Evolutionary conservation across 2,329 filamentous ascomycete species (phyloP).

Genomic region (Incumbomyces lentus): DNA sequence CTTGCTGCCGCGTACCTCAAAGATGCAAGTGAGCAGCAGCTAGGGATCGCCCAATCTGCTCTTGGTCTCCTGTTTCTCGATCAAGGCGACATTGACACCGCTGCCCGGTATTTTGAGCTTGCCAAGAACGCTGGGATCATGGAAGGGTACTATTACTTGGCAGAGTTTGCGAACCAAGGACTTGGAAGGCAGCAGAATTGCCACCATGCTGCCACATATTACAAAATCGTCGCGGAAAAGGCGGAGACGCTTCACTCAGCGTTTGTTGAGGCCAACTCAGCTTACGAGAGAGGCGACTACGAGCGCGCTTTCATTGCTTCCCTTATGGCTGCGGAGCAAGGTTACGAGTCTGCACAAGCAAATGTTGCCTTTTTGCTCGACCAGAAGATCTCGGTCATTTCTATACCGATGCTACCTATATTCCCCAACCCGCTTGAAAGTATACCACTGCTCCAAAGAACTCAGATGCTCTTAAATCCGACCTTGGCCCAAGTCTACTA

Average conservation of each 20-base stretch:
- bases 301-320: constrained; percentile 73
- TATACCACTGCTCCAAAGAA: constrained; percentile 8
- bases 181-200: constrained; percentile 73
- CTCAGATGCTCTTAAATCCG: constrained; percentile 45
- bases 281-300: constrained; percentile 66
- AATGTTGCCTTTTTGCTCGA: constrained; percentile 85
- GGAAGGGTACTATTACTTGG: constrained; percentile 85
- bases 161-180: constrained; percentile 72
- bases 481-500: constrained; percentile 77
- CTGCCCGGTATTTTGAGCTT: constrained; percentile 77
- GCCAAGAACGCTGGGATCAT: constrained; percentile 74
- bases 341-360: constrained; percentile 78
- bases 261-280: constrained; percentile 72
- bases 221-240: constrained; percentile 67
- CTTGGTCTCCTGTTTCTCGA: constrained; percentile 78
- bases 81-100: constrained; percentile 70
- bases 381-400: constrained; percentile 53
- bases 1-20: constrained; percentile 68
- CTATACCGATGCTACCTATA: constrained; percentile 45
- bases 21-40: constrained; percentile 70
- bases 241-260: constrained; percentile 65
- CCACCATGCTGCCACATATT: constrained; percentile 65
- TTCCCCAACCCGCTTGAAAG: constrained; percentile 30
- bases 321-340: constrained; percentile 83
- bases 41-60: constrained; percentile 68